These are phyloP conservation scores for Tolypocladium capitatum DNA, from an alignment of 2,329 filamentous ascomycete species.

Conservation along the genomic window DNA sequence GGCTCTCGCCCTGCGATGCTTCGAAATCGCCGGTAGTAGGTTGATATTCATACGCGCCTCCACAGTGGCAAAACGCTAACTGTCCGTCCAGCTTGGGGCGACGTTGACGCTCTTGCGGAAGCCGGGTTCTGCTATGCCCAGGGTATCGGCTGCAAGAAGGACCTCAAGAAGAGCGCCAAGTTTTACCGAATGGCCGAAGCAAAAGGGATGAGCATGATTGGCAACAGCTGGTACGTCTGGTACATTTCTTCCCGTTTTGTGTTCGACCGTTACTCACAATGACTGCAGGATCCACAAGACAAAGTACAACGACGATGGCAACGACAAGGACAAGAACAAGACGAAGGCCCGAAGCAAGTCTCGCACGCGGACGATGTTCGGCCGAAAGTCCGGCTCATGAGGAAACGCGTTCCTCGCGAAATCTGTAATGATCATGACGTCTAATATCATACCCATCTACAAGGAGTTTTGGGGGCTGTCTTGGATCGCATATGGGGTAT, in stretches of 20 bases:
- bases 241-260: not conserved
- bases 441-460: constrained; percentile 17
- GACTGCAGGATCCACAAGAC: constrained; percentile 78
- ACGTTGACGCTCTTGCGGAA: constrained; percentile 85
- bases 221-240: constrained; percentile 80
- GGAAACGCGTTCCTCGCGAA: not conserved
- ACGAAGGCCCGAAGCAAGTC: constrained; percentile 67
- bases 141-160: constrained; percentile 87
- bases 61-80: not conserved
- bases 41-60: constrained; percentile 7
- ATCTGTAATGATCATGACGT: constrained; percentile 16
- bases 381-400: constrained; percentile 22
- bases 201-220: constrained; percentile 93
- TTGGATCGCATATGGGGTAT: constrained; percentile 5
- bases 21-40: constrained; percentile 84
- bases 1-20: constrained; percentile 73
- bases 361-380: constrained; percentile 60
- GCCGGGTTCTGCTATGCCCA: constrained; percentile 94
- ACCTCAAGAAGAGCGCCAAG: constrained; percentile 83
- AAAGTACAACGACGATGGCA: constrained; percentile 66
- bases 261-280: not conserved
- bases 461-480: constrained; percentile 17
- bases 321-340: constrained; percentile 30
- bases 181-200: constrained; percentile 85
- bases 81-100: constrained; percentile 59